These are phyloP conservation scores for Candida suzukii DNA, from an alignment of 805 yeast genomes.

Conservation along the genomic window DNA sequence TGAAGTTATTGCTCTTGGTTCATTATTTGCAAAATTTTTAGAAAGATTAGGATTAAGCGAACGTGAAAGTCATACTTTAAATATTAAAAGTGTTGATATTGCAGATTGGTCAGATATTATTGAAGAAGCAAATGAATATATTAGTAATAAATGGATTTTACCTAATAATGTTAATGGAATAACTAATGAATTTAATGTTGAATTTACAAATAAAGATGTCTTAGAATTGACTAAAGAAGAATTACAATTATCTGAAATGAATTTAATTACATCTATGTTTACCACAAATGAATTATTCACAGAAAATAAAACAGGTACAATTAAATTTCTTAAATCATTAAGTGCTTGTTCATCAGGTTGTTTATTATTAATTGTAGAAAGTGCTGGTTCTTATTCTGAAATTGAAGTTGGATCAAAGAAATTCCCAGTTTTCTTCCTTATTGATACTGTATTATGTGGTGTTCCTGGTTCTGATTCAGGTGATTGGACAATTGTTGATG, in stretches of 20 bases:
- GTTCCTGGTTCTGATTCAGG: slow-evolving; percentile 36
- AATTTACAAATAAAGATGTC: slow-evolving; percentile 30
- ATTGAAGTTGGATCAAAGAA: slow-evolving; percentile 67
- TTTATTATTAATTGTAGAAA: slow-evolving; percentile 63
- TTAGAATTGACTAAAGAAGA: slow-evolving; percentile 19
- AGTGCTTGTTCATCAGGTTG: slow-evolving; percentile 52
- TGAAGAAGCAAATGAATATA: slow-evolving; percentile 32
- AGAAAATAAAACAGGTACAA: slow-evolving; percentile 55
- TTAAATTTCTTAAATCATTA: slow-evolving; percentile 49
- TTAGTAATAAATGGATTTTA: slow-evolving; percentile 50
- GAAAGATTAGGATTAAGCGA: slow-evolving; percentile 7
- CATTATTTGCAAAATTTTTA: slow-evolving; percentile 39
- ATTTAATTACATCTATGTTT: slow-evolving; percentile 67
- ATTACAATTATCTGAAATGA: slow-evolving; percentile 21
- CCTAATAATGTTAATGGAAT: slow-evolving; percentile 15
- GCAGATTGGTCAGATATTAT: slow-evolving; percentile 69
- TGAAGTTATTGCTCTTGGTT: slow-evolving; percentile 60
- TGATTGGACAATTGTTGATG: slow-evolving; percentile 58
- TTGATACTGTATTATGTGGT: slow-evolving; percentile 67
- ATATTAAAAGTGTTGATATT: slow-evolving; percentile 60
- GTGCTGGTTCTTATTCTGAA: slow-evolving; percentile 87
- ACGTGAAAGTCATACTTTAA: background rate
- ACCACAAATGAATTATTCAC: slow-evolving; percentile 84
- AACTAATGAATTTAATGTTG: slow-evolving; percentile 12
- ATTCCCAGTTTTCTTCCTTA: slow-evolving; percentile 76